Evolutionary conservation across 2,329 filamentous ascomycete species (phyloP), one percentile per base, ranked within the genome.

Genomic region (Hysterium pulicare): DNA sequence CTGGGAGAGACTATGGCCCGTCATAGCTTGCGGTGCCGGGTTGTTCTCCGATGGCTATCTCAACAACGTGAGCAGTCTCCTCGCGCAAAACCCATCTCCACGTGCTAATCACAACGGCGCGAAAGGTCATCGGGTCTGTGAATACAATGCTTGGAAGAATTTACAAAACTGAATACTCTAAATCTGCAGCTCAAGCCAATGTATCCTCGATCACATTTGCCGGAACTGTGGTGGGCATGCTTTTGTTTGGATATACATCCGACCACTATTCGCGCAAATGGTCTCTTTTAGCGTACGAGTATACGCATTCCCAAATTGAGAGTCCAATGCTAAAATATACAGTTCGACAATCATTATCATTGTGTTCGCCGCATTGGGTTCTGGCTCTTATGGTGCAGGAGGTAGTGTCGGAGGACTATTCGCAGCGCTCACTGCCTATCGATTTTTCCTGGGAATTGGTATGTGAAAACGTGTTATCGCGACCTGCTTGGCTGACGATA

Each of bases 1-100:
- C 48, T 67, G 62, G 65, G 65, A 68, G 49, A 72, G 79, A 36
- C 70, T 77, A 15, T 83, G 80, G 76, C 88, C 90, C 11, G 86
- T 89, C 1, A 84, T 95, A 54, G 90, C 90, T 33, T 95, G 89
- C 59, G 90, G 90, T 50, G 87, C 90, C 39, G 90, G 90, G 57
- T 76, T 95, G 2, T 95, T 95, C 68, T 90, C 85, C 19, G 90
- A 95, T 66, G 90, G 90, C 13, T 95, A 95, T 66, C 80, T 95
- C 61, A 94, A 95, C 69, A 89, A 87, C 58, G 87, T 89, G 53
- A 70, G 55, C 10, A 22, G 70, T 59, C 13, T 16, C 7, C n/a
- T 23, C 13, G 34, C 33, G 10, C 37, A 39, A 13, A 24, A 24
- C 13, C 19, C 23, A 22, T 5, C 16, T 21, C 24, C 21, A 38